Percentiles rank a stretch among this genome's conserved stretches.
Evolutionary conservation across 768 basidiomycete genomes (phyloP).

Genomic region (Termitomyces sp.): DNA sequence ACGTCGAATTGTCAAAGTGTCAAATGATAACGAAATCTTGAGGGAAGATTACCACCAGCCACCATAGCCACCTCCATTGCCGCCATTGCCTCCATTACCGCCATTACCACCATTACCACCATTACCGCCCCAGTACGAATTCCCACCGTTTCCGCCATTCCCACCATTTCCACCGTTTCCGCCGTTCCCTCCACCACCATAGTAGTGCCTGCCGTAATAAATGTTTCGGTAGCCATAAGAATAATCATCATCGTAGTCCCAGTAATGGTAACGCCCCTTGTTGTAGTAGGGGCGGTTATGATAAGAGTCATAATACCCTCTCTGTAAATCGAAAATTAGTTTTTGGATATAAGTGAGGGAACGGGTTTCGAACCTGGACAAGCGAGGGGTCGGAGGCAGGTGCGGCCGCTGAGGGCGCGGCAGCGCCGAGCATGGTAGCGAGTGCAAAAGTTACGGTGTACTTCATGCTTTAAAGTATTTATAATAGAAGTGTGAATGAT

Average conservation of each 20-base stretch:
- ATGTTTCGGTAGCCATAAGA: not conserved
- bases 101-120: not conserved
- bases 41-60: not conserved
- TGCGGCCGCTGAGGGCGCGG: not conserved
- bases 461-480: too few relatives aligned
- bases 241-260: not conserved
- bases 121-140: not conserved
- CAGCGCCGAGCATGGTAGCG: not conserved
- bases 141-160: not conserved
- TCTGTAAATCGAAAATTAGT: not conserved
- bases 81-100: not conserved
- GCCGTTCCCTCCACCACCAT: not conserved
- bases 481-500: too few relatives aligned
- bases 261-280: not conserved
- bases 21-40: too few relatives aligned
- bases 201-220: not conserved
- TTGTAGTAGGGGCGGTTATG: not conserved
- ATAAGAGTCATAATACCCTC: not conserved
- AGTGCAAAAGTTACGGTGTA: not conserved
- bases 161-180: not conserved
- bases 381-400: not conserved
- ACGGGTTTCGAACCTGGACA: not conserved
- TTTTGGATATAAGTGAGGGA: fast-evolving
- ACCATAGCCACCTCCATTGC: not conserved
- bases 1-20: too few relatives aligned